A percentile compares a stretch with the other conserved stretches of the same genome.
These are phyloP conservation scores for Colletotrichum nymphaeae DNA, from an alignment of 2,329 filamentous ascomycete genomes.

Conservation along the genomic window DNA sequence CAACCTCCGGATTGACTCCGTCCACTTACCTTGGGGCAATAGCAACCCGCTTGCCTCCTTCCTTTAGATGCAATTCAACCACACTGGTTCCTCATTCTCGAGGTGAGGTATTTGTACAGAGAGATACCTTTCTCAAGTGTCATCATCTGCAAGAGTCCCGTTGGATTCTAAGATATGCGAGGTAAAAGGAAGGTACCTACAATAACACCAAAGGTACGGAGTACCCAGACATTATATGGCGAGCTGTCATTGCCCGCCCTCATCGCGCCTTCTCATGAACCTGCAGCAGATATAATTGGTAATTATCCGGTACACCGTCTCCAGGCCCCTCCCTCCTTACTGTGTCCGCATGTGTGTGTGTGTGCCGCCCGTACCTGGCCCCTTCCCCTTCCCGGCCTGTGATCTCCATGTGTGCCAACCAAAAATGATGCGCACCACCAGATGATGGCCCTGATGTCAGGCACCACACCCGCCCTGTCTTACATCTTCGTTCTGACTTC, in stretches of 20 bases:
- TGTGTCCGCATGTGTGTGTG: conserved; percentile 9
- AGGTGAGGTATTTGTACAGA: not conserved
- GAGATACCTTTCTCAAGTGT: not conserved
- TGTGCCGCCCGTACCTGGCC: conserved; percentile 27
- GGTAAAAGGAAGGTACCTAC: not conserved
- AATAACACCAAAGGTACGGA: no score
- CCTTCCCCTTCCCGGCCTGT: conserved; percentile 27
- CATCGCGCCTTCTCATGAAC: not conserved
- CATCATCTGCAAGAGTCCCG: no score
- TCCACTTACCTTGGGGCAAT: not conserved
- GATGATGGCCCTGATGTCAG: conserved; percentile 25
- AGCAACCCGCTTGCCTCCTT: not conserved
- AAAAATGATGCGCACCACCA: conserved; percentile 20
- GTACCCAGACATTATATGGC: not conserved
- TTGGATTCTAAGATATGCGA: not conserved
- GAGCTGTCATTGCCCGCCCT: not conserved
- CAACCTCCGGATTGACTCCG: not conserved
- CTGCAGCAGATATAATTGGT: not conserved
- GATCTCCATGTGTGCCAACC: conserved; percentile 8
- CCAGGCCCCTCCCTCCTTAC: conserved; percentile 1
- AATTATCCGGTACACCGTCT: conserved; percentile 30
- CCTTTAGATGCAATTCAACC: not conserved
- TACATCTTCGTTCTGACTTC: not conserved
- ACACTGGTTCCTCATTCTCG: not conserved
- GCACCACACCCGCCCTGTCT: conserved; percentile 15